A percentile compares a stretch with the other conserved stretches of the same genome.
Conservation (phyloP, 2,329 filamentous ascomycete genomes). For the Apiospora saccharicola region DNA sequence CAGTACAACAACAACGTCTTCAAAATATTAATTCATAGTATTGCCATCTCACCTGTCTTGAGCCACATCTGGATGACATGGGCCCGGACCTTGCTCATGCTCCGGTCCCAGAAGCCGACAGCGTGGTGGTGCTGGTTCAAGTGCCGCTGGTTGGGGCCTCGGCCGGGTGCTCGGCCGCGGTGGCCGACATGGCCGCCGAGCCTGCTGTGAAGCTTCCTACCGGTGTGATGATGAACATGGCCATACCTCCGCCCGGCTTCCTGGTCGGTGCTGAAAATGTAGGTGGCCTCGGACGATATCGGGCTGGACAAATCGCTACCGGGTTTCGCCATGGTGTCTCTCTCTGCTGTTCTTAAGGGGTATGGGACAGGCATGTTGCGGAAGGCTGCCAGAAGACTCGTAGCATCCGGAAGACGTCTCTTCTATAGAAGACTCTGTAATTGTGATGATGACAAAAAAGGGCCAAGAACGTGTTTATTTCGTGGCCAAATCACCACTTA, state of each 20-base stretch:
- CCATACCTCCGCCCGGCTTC: background rate
- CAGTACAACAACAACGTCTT: background rate
- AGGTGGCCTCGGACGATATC: background rate
- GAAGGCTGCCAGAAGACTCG: background rate
- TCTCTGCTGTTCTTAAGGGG: background rate
- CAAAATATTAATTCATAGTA: no score
- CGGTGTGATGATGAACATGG: background rate
- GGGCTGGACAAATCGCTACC: background rate
- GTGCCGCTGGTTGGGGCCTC: constrained; percentile 13
- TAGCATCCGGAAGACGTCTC: background rate
- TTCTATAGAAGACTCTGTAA: background rate
- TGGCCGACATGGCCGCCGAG: background rate
- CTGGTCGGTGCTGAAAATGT: background rate
- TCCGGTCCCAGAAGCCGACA: constrained; percentile 55
- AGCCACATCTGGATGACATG: constrained; percentile 39
- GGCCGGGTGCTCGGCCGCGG: background rate
- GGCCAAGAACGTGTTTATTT: background rate
- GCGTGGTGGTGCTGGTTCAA: constrained; percentile 37
- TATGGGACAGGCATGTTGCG: background rate
- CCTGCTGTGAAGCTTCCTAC: background rate
- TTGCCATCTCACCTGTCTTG: constrained; percentile 34
- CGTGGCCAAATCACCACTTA: background rate
- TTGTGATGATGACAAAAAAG: background rate
- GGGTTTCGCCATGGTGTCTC: background rate
- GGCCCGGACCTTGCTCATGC: constrained; percentile 38